phyloP scores from a whole-genome alignment of 192 early-diverging fungal genomes.

The Coemansia sp. region DNA sequence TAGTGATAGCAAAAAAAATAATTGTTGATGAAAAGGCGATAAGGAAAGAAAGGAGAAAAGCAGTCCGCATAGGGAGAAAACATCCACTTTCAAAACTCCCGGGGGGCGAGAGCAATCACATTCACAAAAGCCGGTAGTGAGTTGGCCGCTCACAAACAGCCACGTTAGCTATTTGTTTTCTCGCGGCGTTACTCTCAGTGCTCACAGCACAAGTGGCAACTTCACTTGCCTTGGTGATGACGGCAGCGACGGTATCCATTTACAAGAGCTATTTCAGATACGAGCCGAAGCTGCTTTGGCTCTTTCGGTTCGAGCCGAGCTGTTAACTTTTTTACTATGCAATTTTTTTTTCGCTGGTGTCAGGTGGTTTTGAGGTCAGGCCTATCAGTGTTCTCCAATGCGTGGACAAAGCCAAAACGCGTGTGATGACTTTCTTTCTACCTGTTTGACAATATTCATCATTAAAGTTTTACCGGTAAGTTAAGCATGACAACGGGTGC shows the following conservation, averaged over 20 bases:
- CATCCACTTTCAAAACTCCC: not conserved
- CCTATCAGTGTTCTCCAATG: not conserved
- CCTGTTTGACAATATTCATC: not conserved
- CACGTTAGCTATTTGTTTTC: not conserved
- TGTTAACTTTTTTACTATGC: not conserved
- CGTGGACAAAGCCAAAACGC: not conserved
- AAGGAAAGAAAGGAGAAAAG: not conserved
- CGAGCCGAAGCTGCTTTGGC: not conserved
- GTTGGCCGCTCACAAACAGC: constrained; percentile 3
- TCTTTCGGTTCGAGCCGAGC: not conserved
- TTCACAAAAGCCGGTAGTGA: no score
- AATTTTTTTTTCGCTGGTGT: not conserved
- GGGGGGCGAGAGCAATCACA: no score
- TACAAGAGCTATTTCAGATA: not conserved
- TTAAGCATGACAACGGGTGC: not conserved
- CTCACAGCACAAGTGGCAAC: not conserved
- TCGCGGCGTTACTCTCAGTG: not conserved
- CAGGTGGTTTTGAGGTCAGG: not conserved
- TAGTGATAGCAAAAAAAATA: not conserved
- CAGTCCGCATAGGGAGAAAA: not conserved
- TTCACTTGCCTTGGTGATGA: constrained; percentile 2
- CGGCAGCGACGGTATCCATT: not conserved
- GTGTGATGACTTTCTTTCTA: not conserved
- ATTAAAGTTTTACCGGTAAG: constrained; percentile 7
- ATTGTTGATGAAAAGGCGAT: not conserved